phyloP scores from a whole-genome alignment of 2,329 filamentous ascomycete species.

The Colletotrichum euphorbiae region DNA sequence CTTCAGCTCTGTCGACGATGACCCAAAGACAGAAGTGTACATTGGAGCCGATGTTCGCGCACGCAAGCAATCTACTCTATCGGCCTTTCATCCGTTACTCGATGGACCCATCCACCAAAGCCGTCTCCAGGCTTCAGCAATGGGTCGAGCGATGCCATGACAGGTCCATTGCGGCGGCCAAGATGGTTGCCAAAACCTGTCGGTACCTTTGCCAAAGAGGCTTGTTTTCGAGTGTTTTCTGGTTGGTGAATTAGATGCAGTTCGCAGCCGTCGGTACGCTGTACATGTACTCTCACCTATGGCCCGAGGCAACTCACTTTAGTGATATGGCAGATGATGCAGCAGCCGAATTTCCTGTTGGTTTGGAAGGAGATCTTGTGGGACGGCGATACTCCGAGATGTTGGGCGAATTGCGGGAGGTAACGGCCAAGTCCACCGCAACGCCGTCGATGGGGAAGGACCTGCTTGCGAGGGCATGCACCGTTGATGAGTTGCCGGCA shows the following conservation, averaged over 20 bases:
- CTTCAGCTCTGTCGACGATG: constrained; percentile 4
- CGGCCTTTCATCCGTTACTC: constrained; percentile 8
- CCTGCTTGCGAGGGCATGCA: too few relatives aligned
- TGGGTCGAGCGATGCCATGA: constrained; percentile 11
- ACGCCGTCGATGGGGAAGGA: too few relatives aligned
- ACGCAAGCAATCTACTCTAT: constrained; percentile 3
- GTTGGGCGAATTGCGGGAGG: too few relatives aligned
- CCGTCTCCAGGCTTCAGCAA: neutral
- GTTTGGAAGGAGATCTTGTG: too few relatives aligned
- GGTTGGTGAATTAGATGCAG: constrained; percentile 15
- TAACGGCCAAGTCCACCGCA: too few relatives aligned
- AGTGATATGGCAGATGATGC: too few relatives aligned
- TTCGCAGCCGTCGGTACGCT: constrained; percentile 1
- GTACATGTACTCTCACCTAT: too few relatives aligned
- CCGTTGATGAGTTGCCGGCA: too few relatives aligned
- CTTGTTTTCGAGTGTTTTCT: constrained; percentile 1
- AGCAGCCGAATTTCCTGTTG: too few relatives aligned
- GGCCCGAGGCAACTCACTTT: too few relatives aligned
- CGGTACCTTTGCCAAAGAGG: constrained; percentile 8
- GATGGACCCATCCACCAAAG: neutral
- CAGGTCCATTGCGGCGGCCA: constrained; percentile 11
- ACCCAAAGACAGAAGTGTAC: constrained; percentile 2
- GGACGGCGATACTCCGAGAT: too few relatives aligned
- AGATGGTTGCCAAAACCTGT: neutral
- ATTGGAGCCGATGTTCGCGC: constrained; percentile 1